These are phyloP conservation scores for Penstemon davidsonii DNA, from an alignment of 257 asterid genomes.

Conservation along the genomic window DNA sequence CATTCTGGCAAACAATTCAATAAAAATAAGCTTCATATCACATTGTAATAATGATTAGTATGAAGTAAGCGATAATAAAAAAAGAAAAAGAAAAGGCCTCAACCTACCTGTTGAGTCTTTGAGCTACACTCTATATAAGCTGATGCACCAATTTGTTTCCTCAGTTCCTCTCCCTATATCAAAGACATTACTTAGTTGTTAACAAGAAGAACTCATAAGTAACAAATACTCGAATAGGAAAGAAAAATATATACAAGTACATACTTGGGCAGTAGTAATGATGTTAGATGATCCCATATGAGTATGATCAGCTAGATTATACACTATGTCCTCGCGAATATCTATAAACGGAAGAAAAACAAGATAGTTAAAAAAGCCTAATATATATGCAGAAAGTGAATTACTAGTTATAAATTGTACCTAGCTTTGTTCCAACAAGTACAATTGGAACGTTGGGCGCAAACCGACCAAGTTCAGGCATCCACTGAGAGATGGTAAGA, in stretches of 20 bases:
- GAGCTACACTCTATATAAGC: slow-evolving; percentile 98
- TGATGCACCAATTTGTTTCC: slow-evolving; percentile 96
- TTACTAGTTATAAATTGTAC: slow-evolving; percentile 37
- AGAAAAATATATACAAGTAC: slow-evolving; percentile 8
- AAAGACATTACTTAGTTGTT: background rate
- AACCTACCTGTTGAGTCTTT: slow-evolving; percentile 85
- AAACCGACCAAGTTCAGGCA: slow-evolving; percentile 96
- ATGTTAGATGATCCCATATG: slow-evolving; percentile 58
- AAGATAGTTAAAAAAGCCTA: no score
- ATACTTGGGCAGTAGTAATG: slow-evolving; percentile 76
- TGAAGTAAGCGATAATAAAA: background rate
- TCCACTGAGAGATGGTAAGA: slow-evolving; percentile 63
- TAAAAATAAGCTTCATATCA: background rate
- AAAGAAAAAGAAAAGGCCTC: no score
- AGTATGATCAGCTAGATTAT: slow-evolving; percentile 50
- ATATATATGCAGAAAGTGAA: background rate
- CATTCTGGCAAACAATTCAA: slow-evolving; percentile 51
- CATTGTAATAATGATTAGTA: background rate
- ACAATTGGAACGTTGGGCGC: slow-evolving; percentile 97
- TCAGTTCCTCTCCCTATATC: slow-evolving; percentile 86
- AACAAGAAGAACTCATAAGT: background rate
- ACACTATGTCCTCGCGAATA: slow-evolving; percentile 75
- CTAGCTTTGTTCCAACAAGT: slow-evolving; percentile 89
- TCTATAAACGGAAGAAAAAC: slow-evolving; percentile 34
- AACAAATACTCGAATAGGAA: background rate